phyloP scores from a whole-genome alignment of 208 protist genomes.

The Trypanosomatidae sp. region DNA sequence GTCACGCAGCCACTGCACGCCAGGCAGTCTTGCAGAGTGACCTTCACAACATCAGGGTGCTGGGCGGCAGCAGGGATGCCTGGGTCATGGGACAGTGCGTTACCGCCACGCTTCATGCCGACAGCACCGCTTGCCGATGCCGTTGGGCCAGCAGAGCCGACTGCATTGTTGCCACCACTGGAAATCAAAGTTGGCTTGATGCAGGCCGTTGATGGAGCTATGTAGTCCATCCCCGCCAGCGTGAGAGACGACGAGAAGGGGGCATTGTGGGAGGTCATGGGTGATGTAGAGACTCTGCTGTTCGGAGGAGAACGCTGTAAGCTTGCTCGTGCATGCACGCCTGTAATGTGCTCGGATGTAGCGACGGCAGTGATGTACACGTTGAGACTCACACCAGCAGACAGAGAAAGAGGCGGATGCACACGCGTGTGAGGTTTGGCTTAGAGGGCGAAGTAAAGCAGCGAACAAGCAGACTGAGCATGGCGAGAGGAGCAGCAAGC shows the following conservation, averaged over 20 bases:
- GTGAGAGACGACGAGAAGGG: slow-evolving; percentile 70
- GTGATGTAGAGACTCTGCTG: background rate
- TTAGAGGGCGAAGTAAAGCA: background rate
- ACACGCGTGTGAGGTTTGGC: background rate
- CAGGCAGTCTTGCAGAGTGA: slow-evolving; percentile 87
- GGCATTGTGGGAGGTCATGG: background rate
- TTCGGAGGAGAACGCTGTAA: background rate
- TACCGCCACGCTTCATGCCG: slow-evolving; percentile 6
- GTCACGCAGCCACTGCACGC: slow-evolving; percentile 97
- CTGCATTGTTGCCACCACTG: background rate
- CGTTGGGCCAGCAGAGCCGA: background rate
- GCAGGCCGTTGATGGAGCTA: slow-evolving; percentile 76
- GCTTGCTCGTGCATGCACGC: background rate
- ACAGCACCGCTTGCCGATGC: slow-evolving; percentile 1
- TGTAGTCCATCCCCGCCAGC: slow-evolving; percentile 86
- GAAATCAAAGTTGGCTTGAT: slow-evolving; percentile 35
- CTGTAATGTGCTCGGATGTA: no score
- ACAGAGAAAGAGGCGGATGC: background rate
- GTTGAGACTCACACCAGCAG: background rate
- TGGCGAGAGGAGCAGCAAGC: background rate
- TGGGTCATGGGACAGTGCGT: background rate
- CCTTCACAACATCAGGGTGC: slow-evolving; percentile 55
- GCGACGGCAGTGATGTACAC: no score
- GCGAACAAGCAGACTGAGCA: background rate
- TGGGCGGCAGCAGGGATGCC: background rate